Base-by-base conservation (phyloP, 2,329 filamentous ascomycete genomes). In the Colletotrichum spaethianum region DNA sequence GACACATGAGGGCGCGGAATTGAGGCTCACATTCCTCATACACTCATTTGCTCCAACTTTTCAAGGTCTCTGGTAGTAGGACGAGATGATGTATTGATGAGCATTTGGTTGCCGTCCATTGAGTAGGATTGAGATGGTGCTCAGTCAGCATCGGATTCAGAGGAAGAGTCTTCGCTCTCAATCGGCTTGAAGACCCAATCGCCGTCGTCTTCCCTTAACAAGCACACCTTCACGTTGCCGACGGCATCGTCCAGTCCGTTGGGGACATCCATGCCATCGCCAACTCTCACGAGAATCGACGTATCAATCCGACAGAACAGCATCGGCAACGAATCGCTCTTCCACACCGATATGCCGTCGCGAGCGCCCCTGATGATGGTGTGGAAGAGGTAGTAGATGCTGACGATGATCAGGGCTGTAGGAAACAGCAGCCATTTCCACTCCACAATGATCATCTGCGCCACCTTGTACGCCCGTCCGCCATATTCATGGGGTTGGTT, bases 371-470 rank as follows among this genome's bases (percentile, higher is more conserved):
- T 78, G 70, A 77, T 74, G n/a, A 83, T 79, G 26, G 81, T 83
- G 64, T 80, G 75, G 40, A 78, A 71, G 31, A 83, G 79, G 69
- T 81, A 83, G 46, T 77, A 78, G 46, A 83, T 77, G 55, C 80
- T 80, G 8, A 82, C 60, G 14, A 79, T 18, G 69, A 83, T 80
- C 31, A 83, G 74, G 2, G 74, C 68, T 0, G 80, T 74, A 6
- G 81, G 82, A 48, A 83, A 83, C 1, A 81, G 65, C 66, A 83
- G 74, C 81, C 81, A 83, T 44, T 72, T 75, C 81, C 79, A 83
- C 62, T 80, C 78, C 1, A 83, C 81, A 16, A 77, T 70, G 36
- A 83, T 76, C 40, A 78, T 79, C 8, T 79, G 77, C 8, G 77
- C 77, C 70, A 82, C 74, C 28, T 76, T 75, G 3, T 74, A 77